Base-by-base conservation (phyloP, 2,329 filamentous ascomycete genomes). In the Colletotrichum sidae region DNA sequence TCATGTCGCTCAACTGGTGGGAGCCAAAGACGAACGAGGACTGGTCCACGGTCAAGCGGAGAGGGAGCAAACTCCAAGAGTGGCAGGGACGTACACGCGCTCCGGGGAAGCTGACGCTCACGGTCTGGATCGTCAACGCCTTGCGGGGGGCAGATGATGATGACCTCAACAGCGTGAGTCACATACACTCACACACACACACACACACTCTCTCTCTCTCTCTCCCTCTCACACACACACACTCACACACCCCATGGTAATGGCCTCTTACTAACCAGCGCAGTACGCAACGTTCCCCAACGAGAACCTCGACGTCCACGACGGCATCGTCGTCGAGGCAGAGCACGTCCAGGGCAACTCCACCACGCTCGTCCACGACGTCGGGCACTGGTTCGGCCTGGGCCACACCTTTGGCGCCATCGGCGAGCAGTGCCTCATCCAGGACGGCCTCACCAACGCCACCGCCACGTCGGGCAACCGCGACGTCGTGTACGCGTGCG, bases 351-450 rank as follows among this genome's bases (percentile, higher is more conserved):
- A 65, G 37, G 64, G 64, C n/a, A 46, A 65, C 10, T 39, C 60
- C 3, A 72, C 69, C 50, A 75, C 73, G 25, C 69, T 73, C 2
- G 60, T 74, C 6, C 75, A 77, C 59, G 75, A 68, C 25, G 59
- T 68, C 13, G 67, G 68, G 10, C 68, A 68, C 44, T 69, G 68
- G 68, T 53, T 69, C 8, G 68, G 68, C 4, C 45, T 69, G 10
- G 52, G 54, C n/a, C 68, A 69, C 53, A 69, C 68, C 2, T 68
- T 69, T 13, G 50, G 44, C 34, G 39, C 13, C 4, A n/a, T 55
- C 11, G 55, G 53, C 13, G 47, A 69, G 9, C 56, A 70, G 5
- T 72, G 70, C 57, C 35, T 58, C 41, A 15, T 53, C 0, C 62
- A 67, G 11, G 64, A 68, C 39, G 68, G 69, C 6, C 34, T 70